Base-by-base conservation (phyloP, 495 filamentous ascomycete species). In the Aspergillus steynii region DNA sequence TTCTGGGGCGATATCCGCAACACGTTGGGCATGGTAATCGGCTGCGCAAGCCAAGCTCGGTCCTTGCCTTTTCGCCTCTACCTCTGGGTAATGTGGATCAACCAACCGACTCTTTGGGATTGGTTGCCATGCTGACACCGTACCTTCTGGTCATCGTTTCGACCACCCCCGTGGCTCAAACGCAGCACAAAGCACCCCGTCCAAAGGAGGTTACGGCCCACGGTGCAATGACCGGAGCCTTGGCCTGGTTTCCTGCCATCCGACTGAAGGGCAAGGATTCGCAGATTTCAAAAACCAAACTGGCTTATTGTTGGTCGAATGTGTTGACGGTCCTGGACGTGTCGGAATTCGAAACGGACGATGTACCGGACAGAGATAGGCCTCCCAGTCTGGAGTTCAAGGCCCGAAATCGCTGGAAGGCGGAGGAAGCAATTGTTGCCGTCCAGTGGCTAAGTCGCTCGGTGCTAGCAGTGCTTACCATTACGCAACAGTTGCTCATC, bases 231-330 rank as follows among this genome's bases (percentile, higher is more conserved):
- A 97, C 89, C 42, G 95, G 93, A 15, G 96, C 93, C 62, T 74
- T 99, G 57, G 92, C 95, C 20, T 99, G 95, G 95, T 99, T 98
- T 72, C 95, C 95, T 4, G 91, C 92, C 3, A 95, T 97, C 55
- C 95, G 90, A 66, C 76, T 98, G 46, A 99, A 97, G 73, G 84
- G 86, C 28, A 82, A 85, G 47, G 87, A 90, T 53, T 71, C 70
- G 31, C 74, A 77, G 34, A 73, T 69, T 1, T 80, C 78, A 2
- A 77, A 80, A 50, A 77, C 77, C 1, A 98, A 97, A 70, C 81
- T 99, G n/a, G 93, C 91, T 2, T 99, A 98, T 74, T 96, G 92
- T 69, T 99, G 95, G 96, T 97, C 93, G 10, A 97, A 97, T 68
- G 85, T 98, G 31, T 78, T 99, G 59, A 97, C 94, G 1, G 88